Evolutionary conservation across 2,329 filamentous ascomycete species (phyloP), one percentile per base, ranked within the genome.

Genomic region (Diaporthe amygdali): DNA sequence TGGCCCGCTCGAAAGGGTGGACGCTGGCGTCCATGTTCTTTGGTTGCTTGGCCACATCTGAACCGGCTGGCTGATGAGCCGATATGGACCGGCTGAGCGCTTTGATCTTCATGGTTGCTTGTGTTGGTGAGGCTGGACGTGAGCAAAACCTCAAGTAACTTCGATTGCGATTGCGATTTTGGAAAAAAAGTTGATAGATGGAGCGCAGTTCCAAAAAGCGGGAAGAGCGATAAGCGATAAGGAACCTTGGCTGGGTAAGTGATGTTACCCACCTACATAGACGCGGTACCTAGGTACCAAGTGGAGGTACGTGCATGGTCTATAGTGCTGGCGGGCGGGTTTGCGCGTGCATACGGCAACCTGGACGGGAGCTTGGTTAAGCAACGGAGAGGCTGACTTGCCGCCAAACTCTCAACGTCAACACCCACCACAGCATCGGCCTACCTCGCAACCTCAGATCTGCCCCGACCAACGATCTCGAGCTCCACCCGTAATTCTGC

Each of bases 1-100:
- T 87, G 56, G 95, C 95, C 78, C 94, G 89, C 83, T 97, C 95
- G 82, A 98, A 97, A 2, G 94, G 95, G 83, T 97, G 95, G 72
- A 96, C 88, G 51, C 93, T 91, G 34, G 95, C 93, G 83, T 97
- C 94, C 68, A 79, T 75, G 30, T 79, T 79, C 39, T 71, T 74
- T 15, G 72, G 72, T 44, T 76, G 76, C 25, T 77, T 77, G 51
- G 78, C 76, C 44, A 76, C 77, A 71, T 79, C 76, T 22, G 77
- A 76, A 68, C 78, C 78, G 12, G 77, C 76, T 39, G 77, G 75
- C 66, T 79, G 77, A 41, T 79, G 75, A 46, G 77, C 75, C 73
- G 77, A 71, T 44, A 75, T 76, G 63, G 74, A 76, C 66, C 78
- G 77, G 61, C 73, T 79, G 54, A 80, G 77, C 5, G 78, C 77